Percentiles rank a stretch among this genome's conserved stretches.
Evolutionary conservation across 2,329 filamentous ascomycete species (phyloP).

Genomic region (Penicillium sp.): DNA sequence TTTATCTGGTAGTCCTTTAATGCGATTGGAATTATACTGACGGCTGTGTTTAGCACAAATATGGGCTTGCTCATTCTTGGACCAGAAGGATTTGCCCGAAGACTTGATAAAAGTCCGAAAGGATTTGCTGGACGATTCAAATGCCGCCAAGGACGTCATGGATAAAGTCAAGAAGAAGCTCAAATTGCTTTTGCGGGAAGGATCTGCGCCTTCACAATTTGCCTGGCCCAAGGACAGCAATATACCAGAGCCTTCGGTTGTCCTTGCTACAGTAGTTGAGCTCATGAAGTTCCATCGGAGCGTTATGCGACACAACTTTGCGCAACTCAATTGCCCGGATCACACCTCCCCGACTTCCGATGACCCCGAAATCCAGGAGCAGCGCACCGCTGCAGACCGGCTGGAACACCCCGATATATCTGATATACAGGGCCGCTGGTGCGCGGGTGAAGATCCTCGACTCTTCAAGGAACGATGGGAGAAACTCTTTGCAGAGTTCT

Average conservation of each 20-base stretch:
- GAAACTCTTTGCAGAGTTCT: conserved; percentile 95
- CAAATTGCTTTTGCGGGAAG: conserved; percentile 84
- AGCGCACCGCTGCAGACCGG: conserved; percentile 11
- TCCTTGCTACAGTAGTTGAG: conserved; percentile 86
- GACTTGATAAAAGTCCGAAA: conserved; percentile 90
- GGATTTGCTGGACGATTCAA: conserved; percentile 92
- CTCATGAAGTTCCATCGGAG: conserved; percentile 96
- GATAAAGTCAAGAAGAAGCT: conserved; percentile 99
- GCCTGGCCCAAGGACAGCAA: conserved; percentile 85
- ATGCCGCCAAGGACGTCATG: conserved; percentile 98
- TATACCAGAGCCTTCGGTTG: conserved; percentile 89
- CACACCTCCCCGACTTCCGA: conserved; percentile 54
- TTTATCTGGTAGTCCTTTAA: neutral
- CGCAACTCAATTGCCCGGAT: conserved; percentile 64
- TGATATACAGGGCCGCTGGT: conserved; percentile 86
- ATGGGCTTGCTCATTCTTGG: conserved; percentile 84
- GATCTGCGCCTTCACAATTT: conserved; percentile 91
- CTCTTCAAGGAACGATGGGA: conserved; percentile 97
- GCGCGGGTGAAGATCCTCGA: conserved; percentile 89
- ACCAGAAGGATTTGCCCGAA: conserved; percentile 76
- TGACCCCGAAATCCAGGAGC: conserved; percentile 14
- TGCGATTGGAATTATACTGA: conserved; percentile 12
- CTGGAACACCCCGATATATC: conserved; percentile 54
- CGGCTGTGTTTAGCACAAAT: conserved; percentile 65
- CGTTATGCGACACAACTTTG: conserved; percentile 93